These are phyloP conservation scores for Pseudogymnoascus sp. DNA, from an alignment of 2,329 filamentous ascomycete species.

Conservation along the genomic window DNA sequence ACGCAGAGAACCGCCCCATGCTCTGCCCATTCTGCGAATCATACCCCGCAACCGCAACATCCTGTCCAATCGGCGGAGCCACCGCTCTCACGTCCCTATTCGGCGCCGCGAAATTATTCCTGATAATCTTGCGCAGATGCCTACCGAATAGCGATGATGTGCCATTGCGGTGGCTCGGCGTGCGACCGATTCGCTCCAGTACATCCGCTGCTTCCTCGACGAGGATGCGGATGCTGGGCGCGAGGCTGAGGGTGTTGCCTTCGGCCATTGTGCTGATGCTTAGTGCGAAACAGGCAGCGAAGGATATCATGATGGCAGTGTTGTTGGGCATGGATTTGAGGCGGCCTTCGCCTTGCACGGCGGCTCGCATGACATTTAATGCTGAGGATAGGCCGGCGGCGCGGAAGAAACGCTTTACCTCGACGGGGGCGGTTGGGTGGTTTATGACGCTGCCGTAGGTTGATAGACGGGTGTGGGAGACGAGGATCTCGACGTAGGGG, in stretches of 20 bases:
- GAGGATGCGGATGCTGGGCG: slow-evolving; percentile 54
- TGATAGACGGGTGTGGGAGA: slow-evolving; percentile 65
- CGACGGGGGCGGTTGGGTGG: slow-evolving; percentile 60
- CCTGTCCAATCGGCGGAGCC: slow-evolving; percentile 12
- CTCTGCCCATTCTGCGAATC: slow-evolving; percentile 13
- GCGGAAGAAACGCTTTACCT: slow-evolving; percentile 66
- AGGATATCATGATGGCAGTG: slow-evolving; percentile 71
- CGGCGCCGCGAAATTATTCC: slow-evolving; percentile 16
- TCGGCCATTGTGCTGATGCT: slow-evolving; percentile 53
- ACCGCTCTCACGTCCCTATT: background rate
- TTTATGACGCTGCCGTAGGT: slow-evolving; percentile 70
- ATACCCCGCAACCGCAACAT: slow-evolving; percentile 13
- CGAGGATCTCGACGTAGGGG: slow-evolving; percentile 67
- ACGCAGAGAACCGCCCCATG: slow-evolving; percentile 10
- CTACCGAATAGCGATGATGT: slow-evolving; percentile 53
- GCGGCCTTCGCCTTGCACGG: slow-evolving; percentile 62
- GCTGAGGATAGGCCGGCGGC: slow-evolving; percentile 64
- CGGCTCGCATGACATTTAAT: slow-evolving; percentile 65
- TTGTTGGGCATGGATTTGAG: slow-evolving; percentile 73
- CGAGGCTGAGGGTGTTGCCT: slow-evolving; percentile 47
- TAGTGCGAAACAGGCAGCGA: slow-evolving; percentile 63
- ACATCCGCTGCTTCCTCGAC: slow-evolving; percentile 63
- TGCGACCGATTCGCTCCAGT: slow-evolving; percentile 59
- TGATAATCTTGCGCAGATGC: slow-evolving; percentile 40
- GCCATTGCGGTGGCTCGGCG: slow-evolving; percentile 59